These are phyloP conservation scores for Wickerhamomyces ciferrii DNA, from an alignment of 805 yeast species.

Conservation along the genomic window DNA sequence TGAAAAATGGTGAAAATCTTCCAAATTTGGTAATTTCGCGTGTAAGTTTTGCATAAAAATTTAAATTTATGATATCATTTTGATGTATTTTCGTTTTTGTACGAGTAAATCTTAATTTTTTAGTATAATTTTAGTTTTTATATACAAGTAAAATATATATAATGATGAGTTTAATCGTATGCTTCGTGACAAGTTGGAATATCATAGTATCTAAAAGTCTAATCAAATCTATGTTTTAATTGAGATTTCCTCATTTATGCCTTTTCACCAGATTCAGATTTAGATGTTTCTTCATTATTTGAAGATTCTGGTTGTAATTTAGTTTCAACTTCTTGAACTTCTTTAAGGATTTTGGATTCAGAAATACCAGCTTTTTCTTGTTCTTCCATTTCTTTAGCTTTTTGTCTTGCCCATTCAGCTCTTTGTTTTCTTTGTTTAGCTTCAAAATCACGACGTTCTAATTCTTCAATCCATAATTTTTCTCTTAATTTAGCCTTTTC, in stretches of 20 bases:
- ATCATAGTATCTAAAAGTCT: too few species aligned
- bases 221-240: too few species aligned
- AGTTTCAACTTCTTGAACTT: not conserved
- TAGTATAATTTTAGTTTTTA: too few species aligned
- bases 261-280: not conserved
- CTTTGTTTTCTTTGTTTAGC: slow-evolving; percentile 62
- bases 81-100: not conserved
- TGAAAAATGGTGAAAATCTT: not conserved
- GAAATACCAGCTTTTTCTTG: slow-evolving; percentile 11
- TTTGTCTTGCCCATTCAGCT: slow-evolving; percentile 54
- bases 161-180: too few species aligned
- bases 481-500: slow-evolving; percentile 86
- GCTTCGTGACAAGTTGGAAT: too few species aligned
- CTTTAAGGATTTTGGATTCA: not conserved
- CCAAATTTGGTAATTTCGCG: not conserved
- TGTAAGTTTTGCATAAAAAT: not conserved
- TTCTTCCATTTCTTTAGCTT: slow-evolving; percentile 31
- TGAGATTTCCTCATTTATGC: too few species aligned
- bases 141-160: too few species aligned
- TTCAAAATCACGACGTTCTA: slow-evolving; percentile 80
- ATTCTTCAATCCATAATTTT: slow-evolving; percentile 80
- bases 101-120: not conserved
- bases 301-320: not conserved
- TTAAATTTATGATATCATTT: not conserved
- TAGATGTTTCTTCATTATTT: not conserved